Base-by-base conservation (phyloP, 139 green algal genomes). In the Volvox reticuliferus region DNA sequence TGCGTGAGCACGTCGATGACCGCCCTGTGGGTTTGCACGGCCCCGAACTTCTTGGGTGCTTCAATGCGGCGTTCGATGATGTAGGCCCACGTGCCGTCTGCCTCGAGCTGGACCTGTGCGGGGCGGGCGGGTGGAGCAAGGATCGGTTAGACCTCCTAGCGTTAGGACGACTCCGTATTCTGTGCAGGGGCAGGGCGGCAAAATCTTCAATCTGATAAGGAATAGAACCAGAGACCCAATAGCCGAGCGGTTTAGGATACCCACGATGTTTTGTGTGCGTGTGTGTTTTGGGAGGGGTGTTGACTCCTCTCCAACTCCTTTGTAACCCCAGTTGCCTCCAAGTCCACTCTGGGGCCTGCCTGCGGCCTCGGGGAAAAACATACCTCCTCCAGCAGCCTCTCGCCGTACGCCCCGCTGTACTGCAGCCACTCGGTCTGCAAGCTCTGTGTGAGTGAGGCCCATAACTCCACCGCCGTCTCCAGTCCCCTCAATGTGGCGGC, bases 61-160 rank as follows among this genome's bases (percentile, higher is more conserved):
- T 99, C 97, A 33, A 99, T 96, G 91, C 98, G 96, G 13, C 96
- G 88, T 79, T 98, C 95, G 32, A 98, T 93, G 44, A 99, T 97
- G 92, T 97, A 99, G 26, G 92, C 71, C 89, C 92, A 96, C 19
- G 79, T 67, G 89, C 80, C 80, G 44, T 89, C 86, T 5, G 75
- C 75, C 86, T 90, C 65, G 55, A 84, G 73, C 75, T 90, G 71
- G 18, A 89, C 71, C 85, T 89, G 84, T 1, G 67, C 30, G 12
- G 67, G 6, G 26, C 1, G 33, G 75, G 73, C 16, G n/a, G 75
- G 32, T 2, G 75, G 75, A 30, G 26, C 73, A n/a, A 37, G 5
- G 44, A 55, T 55, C 44, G 44, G 44, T 55, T 55, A 9, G 9
- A 9, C 44, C 9, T 9, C 44, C 9, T 55, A 55, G 5, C 44